Percentiles rank a stretch among this genome's conserved stretches.
Conservation (phyloP, 2,329 filamentous ascomycete genomes). For the Colletotrichum euphorbiae region DNA sequence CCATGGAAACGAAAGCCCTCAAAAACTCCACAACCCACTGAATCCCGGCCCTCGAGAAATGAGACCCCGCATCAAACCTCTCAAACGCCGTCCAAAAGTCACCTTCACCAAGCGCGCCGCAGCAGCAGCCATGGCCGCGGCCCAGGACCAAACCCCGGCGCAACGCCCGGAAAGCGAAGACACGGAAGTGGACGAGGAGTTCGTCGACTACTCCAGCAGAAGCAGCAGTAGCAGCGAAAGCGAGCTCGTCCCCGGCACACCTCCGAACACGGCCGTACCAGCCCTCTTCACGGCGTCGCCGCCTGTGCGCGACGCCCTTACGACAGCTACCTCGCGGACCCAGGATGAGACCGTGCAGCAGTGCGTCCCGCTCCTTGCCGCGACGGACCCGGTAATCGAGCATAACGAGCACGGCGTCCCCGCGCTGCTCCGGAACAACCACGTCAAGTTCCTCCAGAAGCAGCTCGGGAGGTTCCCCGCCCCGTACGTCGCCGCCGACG, state of each 20-base stretch:
- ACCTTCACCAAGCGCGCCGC: constrained; percentile 45
- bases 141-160: constrained; percentile 8
- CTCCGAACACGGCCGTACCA: constrained; percentile 54
- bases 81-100: constrained; percentile 48
- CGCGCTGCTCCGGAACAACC: constrained; percentile 72
- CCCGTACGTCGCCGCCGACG: constrained; percentile 80
- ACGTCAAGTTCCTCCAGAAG: constrained; percentile 72
- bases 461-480: constrained; percentile 73
- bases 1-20: background rate
- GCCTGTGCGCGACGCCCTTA: constrained; percentile 72
- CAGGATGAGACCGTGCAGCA: constrained; percentile 77
- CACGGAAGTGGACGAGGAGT: constrained; percentile 32
- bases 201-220: constrained; percentile 34
- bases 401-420: constrained; percentile 82
- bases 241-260: constrained; percentile 16
- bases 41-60: constrained; percentile 30
- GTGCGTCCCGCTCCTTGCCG: constrained; percentile 77
- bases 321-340: constrained; percentile 78
- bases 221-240: background rate
- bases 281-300: constrained; percentile 69
- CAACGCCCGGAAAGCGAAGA: constrained; percentile 18
- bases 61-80: constrained; percentile 39
- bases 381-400: constrained; percentile 59
- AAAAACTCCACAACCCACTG: background rate
- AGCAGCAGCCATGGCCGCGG: constrained; percentile 37